A percentile compares a stretch with the other conserved stretches of the same genome.
Conservation (phyloP, 345 rosid genomes). For the Linum lewisii region DNA sequence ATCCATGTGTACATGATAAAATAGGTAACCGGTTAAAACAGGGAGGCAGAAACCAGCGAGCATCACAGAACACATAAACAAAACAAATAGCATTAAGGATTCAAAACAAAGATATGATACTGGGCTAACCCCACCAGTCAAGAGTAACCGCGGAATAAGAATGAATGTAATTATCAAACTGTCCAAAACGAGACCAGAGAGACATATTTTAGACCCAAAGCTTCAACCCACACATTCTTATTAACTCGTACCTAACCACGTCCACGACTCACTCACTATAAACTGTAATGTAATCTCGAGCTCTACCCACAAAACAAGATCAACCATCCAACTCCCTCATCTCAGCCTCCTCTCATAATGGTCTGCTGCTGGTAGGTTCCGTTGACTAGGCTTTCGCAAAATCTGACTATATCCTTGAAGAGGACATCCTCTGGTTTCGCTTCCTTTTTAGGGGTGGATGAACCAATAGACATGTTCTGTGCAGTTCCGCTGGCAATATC, state of each 20-base stretch:
- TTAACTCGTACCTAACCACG: not conserved
- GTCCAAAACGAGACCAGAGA: no score
- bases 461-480: conserved; percentile 52
- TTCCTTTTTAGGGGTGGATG: conserved; percentile 40
- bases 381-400: conserved; percentile 70
- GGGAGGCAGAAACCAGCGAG: no score
- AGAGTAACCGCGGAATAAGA: no score
- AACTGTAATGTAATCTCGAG: not conserved
- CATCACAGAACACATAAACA: no score
- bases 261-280: not conserved
- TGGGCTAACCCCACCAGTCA: no score
- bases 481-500: conserved; percentile 57
- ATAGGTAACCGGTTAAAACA: no score
- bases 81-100: no score
- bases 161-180: no score
- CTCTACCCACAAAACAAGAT: not conserved
- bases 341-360: conserved; percentile 32
- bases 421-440: conserved; percentile 74
- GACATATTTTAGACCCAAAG: no score
- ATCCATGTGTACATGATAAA: no score
- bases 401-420: conserved; percentile 78
- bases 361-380: conserved; percentile 42
- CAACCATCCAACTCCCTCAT: not conserved
- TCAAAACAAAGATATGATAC: no score
- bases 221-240: no score